Evolutionary conservation across 2,329 filamentous ascomycete species (phyloP), one percentile per base, ranked within the genome.

Genomic region (Trichoderma polysporum): DNA sequence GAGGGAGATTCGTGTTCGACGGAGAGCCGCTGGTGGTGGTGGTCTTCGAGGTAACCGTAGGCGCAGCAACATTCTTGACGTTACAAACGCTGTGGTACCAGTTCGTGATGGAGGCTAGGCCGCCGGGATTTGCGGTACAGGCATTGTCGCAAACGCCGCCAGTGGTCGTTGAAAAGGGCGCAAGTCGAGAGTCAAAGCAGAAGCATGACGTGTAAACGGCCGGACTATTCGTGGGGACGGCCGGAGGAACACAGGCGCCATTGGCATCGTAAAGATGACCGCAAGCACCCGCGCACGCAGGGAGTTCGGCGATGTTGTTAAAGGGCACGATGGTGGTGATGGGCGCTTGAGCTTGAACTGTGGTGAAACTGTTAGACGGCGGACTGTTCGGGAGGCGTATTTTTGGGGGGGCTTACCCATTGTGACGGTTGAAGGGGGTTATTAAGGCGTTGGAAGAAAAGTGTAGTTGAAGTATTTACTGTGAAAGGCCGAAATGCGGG

Each of bases 71-170:
- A 70, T 70, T 61, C 61, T 73, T 80, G 9, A 83, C 83, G 39
- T 76, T 77, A 76, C 92, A 95, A 71, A 90, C 88, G 68, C 80
- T 82, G 39, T 84, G 84, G 76, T 90, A 95, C 92, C 92, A 96
- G 63, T 77, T 81, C 70, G 87, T 86, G 70, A 95, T 85, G 66
- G 84, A 84, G 15, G 78, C 73, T 54, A 89, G 79, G 0, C 84
- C 74, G 9, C 81, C 76, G 0, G 83, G 72, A 3, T 81, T 76
- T 8, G 78, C 79, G 13, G 82, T 78, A 73, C 90, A 93, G 25
- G 81, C 82, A 17, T 79, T 73, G 68, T 88, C 85, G 78, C 92
- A 94, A 15, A 91, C 84, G 4, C 86, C 86, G 4, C 82, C 79
- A 4, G 84, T 82, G 37, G 82, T 84, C 12, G 81, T 79, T 35